Base-by-base conservation (phyloP, 306 rosid species). In the Cercis canadensis region DNA sequence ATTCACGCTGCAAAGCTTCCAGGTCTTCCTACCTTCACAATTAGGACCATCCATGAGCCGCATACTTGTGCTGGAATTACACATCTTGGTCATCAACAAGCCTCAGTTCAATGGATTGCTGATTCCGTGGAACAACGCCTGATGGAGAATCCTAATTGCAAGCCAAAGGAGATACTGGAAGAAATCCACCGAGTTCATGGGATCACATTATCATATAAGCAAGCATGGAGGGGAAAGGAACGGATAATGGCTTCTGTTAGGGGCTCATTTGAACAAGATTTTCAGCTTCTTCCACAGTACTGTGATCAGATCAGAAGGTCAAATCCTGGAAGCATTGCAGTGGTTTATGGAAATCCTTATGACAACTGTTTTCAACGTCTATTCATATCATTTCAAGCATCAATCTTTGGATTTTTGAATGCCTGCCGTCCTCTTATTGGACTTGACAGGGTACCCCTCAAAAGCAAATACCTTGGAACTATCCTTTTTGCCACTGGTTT, bases 1-100 rank as follows among this genome's bases (percentile, higher is more conserved):
- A 85, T 85, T 79, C 89, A 81, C 75, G 89, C 86, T 72, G 86
- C 86, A 51, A 81, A 81, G 67, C 80, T 85, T 56, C 86, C 89
- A 0, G 86, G 82, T 16, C 82, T 78, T 37, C 84, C 84, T 6
- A 85, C 86, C 17, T 85, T 85, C 75, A 75, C 84, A 7, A 81
- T 85, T 37, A 81, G 86, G 61, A 85, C 86, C 72, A 81, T 85
- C 57, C 84, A 78, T 50, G 76, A 75, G 39, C 61, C 75, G 13
- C 89, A 85, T 73, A 68, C 82, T 19, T 81, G 89, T 69, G 82
- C 62, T 36, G 89, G 89, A 17, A 75, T 82, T 49, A 44, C 76
- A 44, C 89, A 85, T 76, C 86, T 84, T 13, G 88, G 88, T 65
- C 89, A 85, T 55, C 86, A 78, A 49, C 84, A 85, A 74, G 86